Evolutionary conservation across 148 eudicot genomes (phyloP).

Genomic region (Rhododendron mucronatum): DNA sequence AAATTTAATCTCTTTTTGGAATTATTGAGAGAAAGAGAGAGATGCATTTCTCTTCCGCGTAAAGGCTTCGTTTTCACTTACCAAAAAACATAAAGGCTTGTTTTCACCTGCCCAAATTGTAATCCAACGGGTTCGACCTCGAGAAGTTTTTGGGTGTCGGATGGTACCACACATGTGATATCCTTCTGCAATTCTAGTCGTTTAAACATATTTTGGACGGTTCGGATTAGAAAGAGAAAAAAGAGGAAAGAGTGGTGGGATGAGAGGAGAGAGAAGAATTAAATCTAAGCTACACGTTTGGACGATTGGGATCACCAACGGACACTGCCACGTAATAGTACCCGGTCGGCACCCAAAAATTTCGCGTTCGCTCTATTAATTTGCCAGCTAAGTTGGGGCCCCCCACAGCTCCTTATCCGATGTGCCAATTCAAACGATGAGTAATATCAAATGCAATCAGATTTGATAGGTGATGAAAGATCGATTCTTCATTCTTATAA

Average conservation of each 20-base stretch:
- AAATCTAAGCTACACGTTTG: too few relatives aligned
- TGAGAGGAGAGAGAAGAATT: too few relatives aligned
- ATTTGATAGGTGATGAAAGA: not conserved
- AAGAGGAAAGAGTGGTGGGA: too few relatives aligned
- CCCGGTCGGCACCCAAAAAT: too few relatives aligned
- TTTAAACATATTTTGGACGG: too few relatives aligned
- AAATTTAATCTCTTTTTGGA: too few relatives aligned
- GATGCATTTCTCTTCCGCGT: not conserved
- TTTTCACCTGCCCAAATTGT: not conserved
- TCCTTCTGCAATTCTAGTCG: accelerated
- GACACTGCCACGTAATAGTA: accelerated
- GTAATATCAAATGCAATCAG: not conserved
- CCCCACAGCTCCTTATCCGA: not conserved
- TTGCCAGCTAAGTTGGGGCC: not conserved
- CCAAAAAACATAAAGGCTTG: not conserved
- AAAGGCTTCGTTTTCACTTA: not conserved
- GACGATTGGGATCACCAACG: too few relatives aligned
- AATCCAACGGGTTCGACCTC: not conserved
- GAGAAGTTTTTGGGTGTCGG: not conserved
- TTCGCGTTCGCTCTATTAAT: not conserved
- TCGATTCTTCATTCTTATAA: too few relatives aligned
- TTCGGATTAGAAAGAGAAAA: too few relatives aligned
- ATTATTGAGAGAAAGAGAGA: not conserved
- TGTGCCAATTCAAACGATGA: not conserved
- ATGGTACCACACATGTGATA: too few relatives aligned